Conservation (phyloP, 176 grass and related monocot genomes). For the Oryza punctata region DNA sequence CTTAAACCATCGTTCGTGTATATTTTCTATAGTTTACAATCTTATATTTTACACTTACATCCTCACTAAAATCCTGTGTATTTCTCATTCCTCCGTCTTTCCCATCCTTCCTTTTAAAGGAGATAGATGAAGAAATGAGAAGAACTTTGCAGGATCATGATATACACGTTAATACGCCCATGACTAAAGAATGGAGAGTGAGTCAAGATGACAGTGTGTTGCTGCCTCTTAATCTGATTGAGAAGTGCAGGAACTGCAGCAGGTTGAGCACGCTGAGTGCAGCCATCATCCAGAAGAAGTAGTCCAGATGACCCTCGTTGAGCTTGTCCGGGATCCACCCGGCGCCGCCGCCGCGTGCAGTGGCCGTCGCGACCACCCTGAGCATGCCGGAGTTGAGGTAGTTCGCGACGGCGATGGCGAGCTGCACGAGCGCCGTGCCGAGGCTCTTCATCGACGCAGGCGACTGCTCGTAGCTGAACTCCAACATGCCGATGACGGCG, state of each 20-base stretch:
- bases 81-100: no score
- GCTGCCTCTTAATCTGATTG: no score
- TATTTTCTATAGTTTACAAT: no score
- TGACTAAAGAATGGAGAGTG: no score
- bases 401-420: neutral
- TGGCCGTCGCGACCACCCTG: neutral
- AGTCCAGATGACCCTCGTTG: constrained; percentile 50
- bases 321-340: neutral
- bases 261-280: constrained; percentile 38
- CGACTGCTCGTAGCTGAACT: constrained; percentile 58
- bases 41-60: no score
- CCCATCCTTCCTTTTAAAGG: no score
- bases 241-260: constrained; percentile 32
- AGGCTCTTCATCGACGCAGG: constrained; percentile 49
- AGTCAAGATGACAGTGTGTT: no score
- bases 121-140: no score
- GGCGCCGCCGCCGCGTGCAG: neutral
- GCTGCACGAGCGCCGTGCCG: neutral
- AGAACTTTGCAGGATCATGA: no score
- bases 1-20: no score
- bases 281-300: constrained; percentile 55
- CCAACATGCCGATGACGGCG: constrained; percentile 35
- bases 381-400: neutral
- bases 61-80: no score
- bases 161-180: no score